Conservation (phyloP, 2,329 filamentous ascomycete genomes). For the Nannizzia gypsea region DNA sequence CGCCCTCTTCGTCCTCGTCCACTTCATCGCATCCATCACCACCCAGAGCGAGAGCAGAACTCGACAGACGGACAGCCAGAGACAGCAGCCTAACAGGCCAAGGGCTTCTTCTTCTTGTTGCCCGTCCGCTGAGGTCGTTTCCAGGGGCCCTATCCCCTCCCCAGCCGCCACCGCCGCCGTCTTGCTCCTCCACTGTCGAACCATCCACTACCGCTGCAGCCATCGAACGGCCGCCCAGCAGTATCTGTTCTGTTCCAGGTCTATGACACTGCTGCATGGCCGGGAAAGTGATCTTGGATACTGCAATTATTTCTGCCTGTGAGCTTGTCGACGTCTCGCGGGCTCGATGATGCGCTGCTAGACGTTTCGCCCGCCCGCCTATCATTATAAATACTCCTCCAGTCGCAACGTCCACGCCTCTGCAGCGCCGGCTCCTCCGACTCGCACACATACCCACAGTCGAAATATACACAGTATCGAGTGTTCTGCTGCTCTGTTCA, state of each 20-base stretch:
- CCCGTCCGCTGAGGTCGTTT: neutral
- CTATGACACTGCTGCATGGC: slow-evolving; percentile 2
- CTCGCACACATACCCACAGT: neutral
- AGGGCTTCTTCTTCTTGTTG: too few relatives aligned
- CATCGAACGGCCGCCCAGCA: neutral
- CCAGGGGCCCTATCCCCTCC: neutral
- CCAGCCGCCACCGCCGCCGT: neutral
- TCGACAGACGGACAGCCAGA: neutral
- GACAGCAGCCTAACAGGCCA: neutral
- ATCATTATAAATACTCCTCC: slow-evolving; percentile 1
- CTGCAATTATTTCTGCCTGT: neutral
- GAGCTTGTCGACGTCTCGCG: neutral
- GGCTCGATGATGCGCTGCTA: neutral
- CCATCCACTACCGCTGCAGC: neutral
- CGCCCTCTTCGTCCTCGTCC: neutral
- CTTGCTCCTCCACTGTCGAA: neutral
- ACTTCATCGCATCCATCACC: neutral
- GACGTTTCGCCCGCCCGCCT: neutral
- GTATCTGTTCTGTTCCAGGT: neutral
- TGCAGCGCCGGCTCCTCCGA: neutral
- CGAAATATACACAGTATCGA: neutral
- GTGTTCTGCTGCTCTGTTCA: neutral
- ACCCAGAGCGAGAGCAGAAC: neutral
- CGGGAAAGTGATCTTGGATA: neutral
- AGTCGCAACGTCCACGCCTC: neutral